phyloP scores from a whole-genome alignment of 140 eudicot genomes.

The Oenanthe javanica region DNA sequence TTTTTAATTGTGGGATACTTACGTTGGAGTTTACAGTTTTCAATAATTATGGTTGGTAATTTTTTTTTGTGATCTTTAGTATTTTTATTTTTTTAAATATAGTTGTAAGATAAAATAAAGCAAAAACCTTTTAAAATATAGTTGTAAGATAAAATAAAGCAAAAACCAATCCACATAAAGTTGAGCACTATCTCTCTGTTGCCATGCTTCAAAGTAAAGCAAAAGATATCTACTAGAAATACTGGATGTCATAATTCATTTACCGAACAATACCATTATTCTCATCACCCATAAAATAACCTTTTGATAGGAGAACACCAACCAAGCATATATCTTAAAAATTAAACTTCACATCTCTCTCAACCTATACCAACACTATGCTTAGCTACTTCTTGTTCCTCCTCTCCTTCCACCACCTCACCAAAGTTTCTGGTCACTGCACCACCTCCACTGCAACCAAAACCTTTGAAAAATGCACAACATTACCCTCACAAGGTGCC shows the following conservation, averaged over 20 bases:
- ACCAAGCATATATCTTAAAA: background rate
- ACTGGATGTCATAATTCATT: background rate
- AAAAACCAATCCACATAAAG: background rate
- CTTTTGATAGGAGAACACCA: background rate
- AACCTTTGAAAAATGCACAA: conserved; percentile 70
- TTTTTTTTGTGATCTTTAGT: no score
- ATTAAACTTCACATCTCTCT: background rate
- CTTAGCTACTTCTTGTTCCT: conserved; percentile 18
- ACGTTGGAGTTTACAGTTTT: no score
- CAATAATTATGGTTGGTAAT: no score
- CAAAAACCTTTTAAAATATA: background rate
- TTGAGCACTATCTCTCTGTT: background rate
- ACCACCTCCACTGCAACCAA: conserved; percentile 45
- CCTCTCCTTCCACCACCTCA: conserved; percentile 18
- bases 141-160: background rate
- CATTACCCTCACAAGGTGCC: conserved; percentile 57
- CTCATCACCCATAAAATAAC: background rate
- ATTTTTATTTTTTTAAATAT: no score
- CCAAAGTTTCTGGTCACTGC: conserved; percentile 51
- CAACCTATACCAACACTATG: background rate
- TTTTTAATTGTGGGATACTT: no score
- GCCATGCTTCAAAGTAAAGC: conserved; percentile 1
- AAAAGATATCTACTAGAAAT: background rate
- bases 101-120: background rate
- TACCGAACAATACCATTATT: background rate